Evolutionary conservation across 2,329 filamentous ascomycete genomes (phyloP).

Genomic region (Aspergillus pseudoglaucus): DNA sequence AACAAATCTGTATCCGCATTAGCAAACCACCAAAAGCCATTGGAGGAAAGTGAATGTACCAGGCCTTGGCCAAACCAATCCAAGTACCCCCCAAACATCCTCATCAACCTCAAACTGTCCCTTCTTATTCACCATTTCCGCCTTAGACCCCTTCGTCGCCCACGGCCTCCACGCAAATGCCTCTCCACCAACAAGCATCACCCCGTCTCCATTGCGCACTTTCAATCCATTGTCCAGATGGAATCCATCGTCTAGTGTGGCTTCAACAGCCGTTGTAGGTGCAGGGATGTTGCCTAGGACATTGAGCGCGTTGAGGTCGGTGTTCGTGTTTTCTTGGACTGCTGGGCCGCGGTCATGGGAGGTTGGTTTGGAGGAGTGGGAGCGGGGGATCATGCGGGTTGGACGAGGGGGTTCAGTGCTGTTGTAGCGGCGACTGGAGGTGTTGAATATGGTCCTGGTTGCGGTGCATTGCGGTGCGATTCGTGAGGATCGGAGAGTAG

Average conservation of each 20-base stretch:
- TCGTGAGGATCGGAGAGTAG: conserved; percentile 5
- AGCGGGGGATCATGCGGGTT: conserved; percentile 26
- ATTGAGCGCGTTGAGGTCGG: conserved; percentile 70
- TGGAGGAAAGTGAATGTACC: conserved; percentile 50
- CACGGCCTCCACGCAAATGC: conserved; percentile 87
- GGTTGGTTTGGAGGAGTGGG: conserved; percentile 30
- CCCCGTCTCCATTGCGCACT: conserved; percentile 62
- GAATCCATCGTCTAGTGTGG: conserved; percentile 77
- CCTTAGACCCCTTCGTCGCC: conserved; percentile 39
- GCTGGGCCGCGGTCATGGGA: conserved; percentile 54
- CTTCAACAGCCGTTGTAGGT: conserved; percentile 77
- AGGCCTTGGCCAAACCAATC: conserved; percentile 78
- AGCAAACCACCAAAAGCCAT: not conserved
- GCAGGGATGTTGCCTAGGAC: conserved; percentile 68
- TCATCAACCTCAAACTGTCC: conserved; percentile 73
- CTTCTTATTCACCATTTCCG: conserved; percentile 61
- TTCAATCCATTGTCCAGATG: conserved; percentile 73
- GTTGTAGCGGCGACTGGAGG: conserved; percentile 15
- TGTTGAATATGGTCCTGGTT: not conserved
- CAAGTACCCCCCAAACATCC: conserved; percentile 67
- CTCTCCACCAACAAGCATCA: conserved; percentile 77
- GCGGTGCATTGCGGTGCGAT: conserved; percentile 3
- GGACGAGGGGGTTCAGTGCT: conserved; percentile 20
- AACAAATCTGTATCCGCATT: conserved; percentile 35
- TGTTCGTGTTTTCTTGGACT: conserved; percentile 58